Conservation (phyloP, 1,284 basidiomycete species). For the Austroboletus olivaceoglutinosus region DNA sequence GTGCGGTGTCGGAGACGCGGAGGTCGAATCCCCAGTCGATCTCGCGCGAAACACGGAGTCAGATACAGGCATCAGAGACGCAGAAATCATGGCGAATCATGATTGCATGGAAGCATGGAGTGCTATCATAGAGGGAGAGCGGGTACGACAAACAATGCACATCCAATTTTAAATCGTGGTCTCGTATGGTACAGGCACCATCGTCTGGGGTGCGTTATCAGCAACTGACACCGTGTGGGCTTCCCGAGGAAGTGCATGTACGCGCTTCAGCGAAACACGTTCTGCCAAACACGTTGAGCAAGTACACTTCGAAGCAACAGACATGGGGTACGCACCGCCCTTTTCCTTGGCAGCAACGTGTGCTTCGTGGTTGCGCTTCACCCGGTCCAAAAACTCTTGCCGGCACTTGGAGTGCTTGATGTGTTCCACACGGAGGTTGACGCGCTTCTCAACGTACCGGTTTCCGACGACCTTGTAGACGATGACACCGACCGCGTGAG, state of each 20-base stretch:
- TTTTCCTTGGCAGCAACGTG: slow-evolving; percentile 85
- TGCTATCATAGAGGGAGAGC: slow-evolving; percentile 16
- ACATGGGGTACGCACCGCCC: slow-evolving; percentile 64
- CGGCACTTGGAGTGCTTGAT: slow-evolving; percentile 98
- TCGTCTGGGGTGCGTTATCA: slow-evolving; percentile 89
- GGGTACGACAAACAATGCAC: slow-evolving; percentile 7
- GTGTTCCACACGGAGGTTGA: slow-evolving; percentile 99
- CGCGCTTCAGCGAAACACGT: slow-evolving; percentile 83
- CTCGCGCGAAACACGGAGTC: no score
- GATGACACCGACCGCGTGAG: slow-evolving; percentile 93
- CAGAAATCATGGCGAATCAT: slow-evolving; percentile 17
- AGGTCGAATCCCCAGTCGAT: no score
- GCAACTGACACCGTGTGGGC: slow-evolving; percentile 72
- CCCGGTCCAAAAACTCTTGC: slow-evolving; percentile 97
- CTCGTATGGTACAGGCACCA: slow-evolving; percentile 88
- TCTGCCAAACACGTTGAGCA: slow-evolving; percentile 43
- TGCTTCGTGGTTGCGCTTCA: slow-evolving; percentile 88
- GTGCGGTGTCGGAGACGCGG: slow-evolving; percentile 17
- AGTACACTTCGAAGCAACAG: neutral
- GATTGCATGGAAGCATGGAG: slow-evolving; percentile 19
- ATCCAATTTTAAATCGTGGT: slow-evolving; percentile 65
- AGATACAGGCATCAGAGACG: no score
- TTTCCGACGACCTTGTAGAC: slow-evolving; percentile 99
- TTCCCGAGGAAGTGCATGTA: slow-evolving; percentile 82
- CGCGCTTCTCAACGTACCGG: slow-evolving; percentile 99